phyloP scores from a whole-genome alignment of 495 filamentous ascomycete genomes.

The Choiromyces venosus region DNA sequence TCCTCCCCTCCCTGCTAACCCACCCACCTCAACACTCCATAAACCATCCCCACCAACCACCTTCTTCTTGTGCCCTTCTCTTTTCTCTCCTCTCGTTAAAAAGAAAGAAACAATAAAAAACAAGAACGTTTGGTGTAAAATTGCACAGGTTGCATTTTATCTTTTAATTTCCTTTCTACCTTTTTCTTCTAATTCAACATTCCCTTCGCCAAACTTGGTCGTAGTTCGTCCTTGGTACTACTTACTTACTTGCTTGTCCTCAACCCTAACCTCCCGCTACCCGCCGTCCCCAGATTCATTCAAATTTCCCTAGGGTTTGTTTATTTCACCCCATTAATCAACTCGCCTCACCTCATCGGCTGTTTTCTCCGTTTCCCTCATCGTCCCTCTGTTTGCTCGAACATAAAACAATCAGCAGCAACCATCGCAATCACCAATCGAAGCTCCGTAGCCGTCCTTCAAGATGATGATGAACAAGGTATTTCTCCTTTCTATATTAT shows the following conservation, averaged over 20 bases:
- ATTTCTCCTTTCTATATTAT: not conserved
- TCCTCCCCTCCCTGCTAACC: conserved; percentile 12
- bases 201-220: conserved; percentile 20
- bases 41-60: conserved; percentile 21
- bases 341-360: conserved; percentile 8
- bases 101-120: too few relatives aligned
- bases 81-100: conserved; percentile 22
- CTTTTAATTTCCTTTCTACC: conserved; percentile 2
- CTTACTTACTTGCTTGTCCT: not conserved
- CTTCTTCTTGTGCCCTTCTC: conserved; percentile 14
- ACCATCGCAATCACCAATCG: conserved; percentile 3
- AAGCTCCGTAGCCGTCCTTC: conserved; percentile 26
- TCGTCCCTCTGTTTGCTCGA: conserved; percentile 13
- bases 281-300: not conserved
- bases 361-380: conserved; percentile 2
- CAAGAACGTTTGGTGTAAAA: conserved; percentile 19
- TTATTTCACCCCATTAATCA: conserved; percentile 18
- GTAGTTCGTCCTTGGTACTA: conserved; percentile 13
- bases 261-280: not conserved
- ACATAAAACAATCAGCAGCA: not conserved
- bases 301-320: conserved; percentile 7
- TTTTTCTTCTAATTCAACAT: not conserved
- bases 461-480: conserved; percentile 41
- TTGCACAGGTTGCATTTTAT: conserved; percentile 28
- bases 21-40: conserved; percentile 10